Evolutionary conservation across 1,284 basidiomycete genomes (phyloP).

Genomic region (Puccinia coronata): DNA sequence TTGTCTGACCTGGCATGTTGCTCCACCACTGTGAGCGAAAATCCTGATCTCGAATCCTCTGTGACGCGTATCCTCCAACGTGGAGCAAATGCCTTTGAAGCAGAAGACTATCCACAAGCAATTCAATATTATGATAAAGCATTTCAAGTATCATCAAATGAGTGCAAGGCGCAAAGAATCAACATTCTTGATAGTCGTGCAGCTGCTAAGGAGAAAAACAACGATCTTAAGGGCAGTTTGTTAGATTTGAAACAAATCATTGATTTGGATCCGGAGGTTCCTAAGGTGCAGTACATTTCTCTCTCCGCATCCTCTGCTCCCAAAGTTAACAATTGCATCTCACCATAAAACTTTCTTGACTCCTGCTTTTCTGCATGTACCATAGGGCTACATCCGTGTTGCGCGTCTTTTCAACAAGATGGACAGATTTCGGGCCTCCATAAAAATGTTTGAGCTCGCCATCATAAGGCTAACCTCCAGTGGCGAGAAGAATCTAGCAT

Average conservation of each 20-base stretch:
- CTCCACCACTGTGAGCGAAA: too few species aligned
- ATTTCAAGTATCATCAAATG: slow-evolving; percentile 15
- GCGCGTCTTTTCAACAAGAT: slow-evolving; percentile 40
- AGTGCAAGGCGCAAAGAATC: slow-evolving; percentile 1
- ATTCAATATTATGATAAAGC: slow-evolving; percentile 33
- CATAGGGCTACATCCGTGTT: slow-evolving; percentile 35
- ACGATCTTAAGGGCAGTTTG: slow-evolving; percentile 33
- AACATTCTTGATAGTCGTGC: slow-evolving; percentile 43
- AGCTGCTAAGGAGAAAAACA: slow-evolving; percentile 39
- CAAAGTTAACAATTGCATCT: too few species aligned
- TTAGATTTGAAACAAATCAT: slow-evolving; percentile 27
- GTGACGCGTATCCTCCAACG: slow-evolving; percentile 28
- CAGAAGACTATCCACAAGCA: slow-evolving; percentile 20
- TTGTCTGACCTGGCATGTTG: too few species aligned
- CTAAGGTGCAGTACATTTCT: not conserved
- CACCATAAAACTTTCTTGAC: too few species aligned
- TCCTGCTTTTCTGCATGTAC: not conserved
- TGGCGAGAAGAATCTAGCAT: not conserved
- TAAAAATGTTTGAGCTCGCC: slow-evolving; percentile 39
- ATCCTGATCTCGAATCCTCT: too few species aligned
- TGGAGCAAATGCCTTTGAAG: slow-evolving; percentile 21
- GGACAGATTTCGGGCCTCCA: slow-evolving; percentile 17
- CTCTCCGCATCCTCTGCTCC: too few species aligned
- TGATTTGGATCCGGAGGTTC: slow-evolving; percentile 19
- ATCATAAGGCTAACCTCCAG: slow-evolving; percentile 9